Evolutionary conservation across 2,329 filamentous ascomycete genomes (phyloP), one percentile per base, ranked within the genome.

Genomic region (Aspergillus clavatus): DNA sequence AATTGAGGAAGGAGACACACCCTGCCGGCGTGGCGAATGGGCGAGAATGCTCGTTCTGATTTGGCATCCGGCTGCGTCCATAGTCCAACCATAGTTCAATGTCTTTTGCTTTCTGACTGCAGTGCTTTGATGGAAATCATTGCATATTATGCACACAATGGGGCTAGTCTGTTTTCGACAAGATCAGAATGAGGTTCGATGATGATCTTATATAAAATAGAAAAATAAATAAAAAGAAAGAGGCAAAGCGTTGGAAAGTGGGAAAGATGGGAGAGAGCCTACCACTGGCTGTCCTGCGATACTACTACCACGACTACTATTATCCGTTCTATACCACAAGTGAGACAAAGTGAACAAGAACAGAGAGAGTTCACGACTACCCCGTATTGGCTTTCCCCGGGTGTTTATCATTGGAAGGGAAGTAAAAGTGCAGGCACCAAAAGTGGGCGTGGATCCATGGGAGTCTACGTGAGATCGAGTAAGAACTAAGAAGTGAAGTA

Each of bases 11-110:
- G 16, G 38, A 36, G 31, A 40, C 41, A 38, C 14, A 33, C 18
- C 42, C 26, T 33, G n/a, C 18, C 38, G 24, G 43, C 43, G 43
- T 50, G 46, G 43, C 49, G 38, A 52, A 40, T 50, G 40, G 46
- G 24, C 4, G 23, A 29, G 16, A 41, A 38, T 41, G 4, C 23
- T 35, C 35, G 23, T 41, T 39, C 40, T 48, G 45, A 51, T 51
- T 48, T 33, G 48, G 42, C 39, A 37, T 41, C 41, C 28, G 37
- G 29, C 44, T 50, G 47, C 40, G 46, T 43, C 42, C 22, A 33
- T 42, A 19, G 42, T 19, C 42, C 42, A 45, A 45, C 38, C 39
- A 42, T 28, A n/a, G 7, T 35, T 11, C 23, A 33, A 23, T 40
- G 18, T 22, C 21, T 41, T n/a, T n/a, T n/a, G 23, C 31, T 26